Percentiles rank a stretch among this genome's conserved stretches.
These are phyloP conservation scores for Bonia amplexicaulis DNA, from an alignment of 176 grass and related monocot species.

Conservation along the genomic window DNA sequence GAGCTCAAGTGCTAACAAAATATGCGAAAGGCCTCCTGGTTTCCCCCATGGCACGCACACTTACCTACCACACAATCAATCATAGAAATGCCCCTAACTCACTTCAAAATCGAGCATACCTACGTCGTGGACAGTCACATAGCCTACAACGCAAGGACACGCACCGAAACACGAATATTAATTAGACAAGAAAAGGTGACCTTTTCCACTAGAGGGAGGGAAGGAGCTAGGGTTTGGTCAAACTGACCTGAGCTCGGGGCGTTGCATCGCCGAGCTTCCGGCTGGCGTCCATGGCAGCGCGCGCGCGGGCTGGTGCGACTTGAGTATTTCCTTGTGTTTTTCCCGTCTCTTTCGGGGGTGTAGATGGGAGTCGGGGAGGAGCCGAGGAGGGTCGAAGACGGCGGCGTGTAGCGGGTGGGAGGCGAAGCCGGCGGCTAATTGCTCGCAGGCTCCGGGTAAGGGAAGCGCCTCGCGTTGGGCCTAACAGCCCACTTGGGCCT, in stretches of 20 bases:
- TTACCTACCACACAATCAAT: not conserved
- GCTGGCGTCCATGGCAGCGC: slow-evolving; percentile 1
- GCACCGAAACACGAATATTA: not conserved
- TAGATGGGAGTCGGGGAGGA: not conserved
- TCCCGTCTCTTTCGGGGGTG: not conserved
- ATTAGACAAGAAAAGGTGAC: not conserved
- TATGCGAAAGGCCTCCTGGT: not conserved
- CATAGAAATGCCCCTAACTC: not conserved
- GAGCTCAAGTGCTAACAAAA: not conserved
- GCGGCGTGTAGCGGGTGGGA: slow-evolving; percentile 5
- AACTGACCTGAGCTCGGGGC: not conserved
- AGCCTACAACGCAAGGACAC: not conserved
- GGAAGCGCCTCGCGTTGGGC: not conserved
- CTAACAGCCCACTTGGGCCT: not conserved
- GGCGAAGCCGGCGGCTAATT: slow-evolving; percentile 1
- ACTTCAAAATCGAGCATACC: not conserved
- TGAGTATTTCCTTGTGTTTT: not conserved
- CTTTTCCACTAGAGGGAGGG: not conserved
- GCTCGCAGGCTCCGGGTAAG: not conserved
- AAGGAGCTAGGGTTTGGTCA: slow-evolving; percentile 12
- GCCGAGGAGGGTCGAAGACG: not conserved
- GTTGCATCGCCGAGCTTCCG: not conserved
- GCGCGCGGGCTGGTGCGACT: not conserved
- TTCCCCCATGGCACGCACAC: not conserved
- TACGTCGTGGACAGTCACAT: not conserved